Conservation (phyloP, 768 basidiomycete genomes). For the Neoboletus subvelutipes region DNA sequence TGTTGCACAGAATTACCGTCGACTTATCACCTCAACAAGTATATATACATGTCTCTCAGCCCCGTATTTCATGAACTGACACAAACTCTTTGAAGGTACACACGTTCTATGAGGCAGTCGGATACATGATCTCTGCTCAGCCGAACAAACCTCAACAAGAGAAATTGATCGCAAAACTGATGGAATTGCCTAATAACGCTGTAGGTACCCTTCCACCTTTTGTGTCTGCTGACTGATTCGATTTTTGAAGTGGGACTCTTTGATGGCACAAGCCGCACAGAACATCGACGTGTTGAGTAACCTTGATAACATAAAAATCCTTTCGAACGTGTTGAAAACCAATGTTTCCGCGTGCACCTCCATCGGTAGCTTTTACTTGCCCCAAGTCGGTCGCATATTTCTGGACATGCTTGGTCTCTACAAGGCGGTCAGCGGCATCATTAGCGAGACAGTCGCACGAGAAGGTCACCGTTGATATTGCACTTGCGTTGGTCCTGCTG, state of each 20-base stretch:
- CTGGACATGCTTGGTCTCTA: conserved; percentile 98
- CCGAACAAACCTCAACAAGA: conserved; percentile 98
- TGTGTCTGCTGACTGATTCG: conserved; percentile 1
- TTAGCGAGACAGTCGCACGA: conserved; percentile 87
- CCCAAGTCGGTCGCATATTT: conserved; percentile 95
- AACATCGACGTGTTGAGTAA: conserved; percentile 90
- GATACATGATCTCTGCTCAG: conserved; percentile 99
- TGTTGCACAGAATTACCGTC: conserved; percentile 90
- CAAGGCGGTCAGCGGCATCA: conserved; percentile 94
- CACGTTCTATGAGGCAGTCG: conserved; percentile 98
- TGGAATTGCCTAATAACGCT: conserved; percentile 97
- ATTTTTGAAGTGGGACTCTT: conserved; percentile 80
- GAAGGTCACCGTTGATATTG: conserved; percentile 53
- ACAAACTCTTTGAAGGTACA: conserved; percentile 55
- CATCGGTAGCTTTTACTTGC: conserved; percentile 94
- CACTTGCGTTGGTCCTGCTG: conserved; percentile 1
- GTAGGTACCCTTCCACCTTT: conserved; percentile 45
- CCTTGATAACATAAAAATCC: conserved; percentile 92
- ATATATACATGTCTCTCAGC: neutral
- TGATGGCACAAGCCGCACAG: conserved; percentile 93
- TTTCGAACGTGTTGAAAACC: conserved; percentile 96
- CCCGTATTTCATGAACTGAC: conserved; percentile 9
- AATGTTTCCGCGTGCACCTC: conserved; percentile 98
- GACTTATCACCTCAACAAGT: conserved; percentile 90
- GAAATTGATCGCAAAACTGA: conserved; percentile 88